Conservation (phyloP, 148 eudicot genomes). For the Nepenthes mirabilis region DNA sequence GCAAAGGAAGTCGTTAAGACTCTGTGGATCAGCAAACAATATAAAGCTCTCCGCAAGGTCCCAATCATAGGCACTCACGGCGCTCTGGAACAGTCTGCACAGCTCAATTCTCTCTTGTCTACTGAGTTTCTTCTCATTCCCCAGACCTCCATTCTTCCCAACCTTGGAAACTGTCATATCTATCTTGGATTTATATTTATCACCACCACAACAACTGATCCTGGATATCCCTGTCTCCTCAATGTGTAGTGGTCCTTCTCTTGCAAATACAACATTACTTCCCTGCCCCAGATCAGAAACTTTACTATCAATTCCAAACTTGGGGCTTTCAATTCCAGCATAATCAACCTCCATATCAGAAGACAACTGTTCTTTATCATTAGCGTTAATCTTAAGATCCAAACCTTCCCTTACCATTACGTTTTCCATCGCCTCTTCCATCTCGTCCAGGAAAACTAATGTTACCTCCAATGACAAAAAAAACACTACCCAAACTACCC, state of each 20-base stretch:
- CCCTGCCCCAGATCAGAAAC: slow-evolving; percentile 46
- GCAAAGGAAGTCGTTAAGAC: slow-evolving; percentile 86
- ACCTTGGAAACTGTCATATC: slow-evolving; percentile 3
- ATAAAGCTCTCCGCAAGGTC: slow-evolving; percentile 66
- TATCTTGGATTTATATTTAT: slow-evolving; percentile 45
- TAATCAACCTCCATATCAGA: slow-evolving; percentile 63
- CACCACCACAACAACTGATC: slow-evolving; percentile 27
- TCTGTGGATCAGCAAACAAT: slow-evolving; percentile 59
- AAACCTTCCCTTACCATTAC: slow-evolving; percentile 14
- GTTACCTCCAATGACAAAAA: too few relatives aligned
- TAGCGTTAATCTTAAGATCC: slow-evolving; percentile 17
- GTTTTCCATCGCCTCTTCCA: slow-evolving; percentile 25
- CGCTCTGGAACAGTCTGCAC: slow-evolving; percentile 62
- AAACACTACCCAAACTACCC: too few relatives aligned
- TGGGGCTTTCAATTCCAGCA: slow-evolving; percentile 16
- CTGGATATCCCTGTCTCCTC: slow-evolving; percentile 20
- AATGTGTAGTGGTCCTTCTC: slow-evolving; percentile 53
- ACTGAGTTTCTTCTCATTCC: slow-evolving; percentile 55
- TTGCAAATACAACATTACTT: slow-evolving; percentile 66
- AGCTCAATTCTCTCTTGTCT: slow-evolving; percentile 76
- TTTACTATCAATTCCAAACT: slow-evolving; percentile 22
- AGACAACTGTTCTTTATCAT: slow-evolving; percentile 23
- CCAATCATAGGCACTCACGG: slow-evolving; percentile 80
- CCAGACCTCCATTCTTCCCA: slow-evolving; percentile 25
- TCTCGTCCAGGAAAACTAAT: slow-evolving; percentile 2